These are phyloP conservation scores for Aspergillus ruber DNA, from an alignment of 2,329 filamentous ascomycete species.

Conservation along the genomic window DNA sequence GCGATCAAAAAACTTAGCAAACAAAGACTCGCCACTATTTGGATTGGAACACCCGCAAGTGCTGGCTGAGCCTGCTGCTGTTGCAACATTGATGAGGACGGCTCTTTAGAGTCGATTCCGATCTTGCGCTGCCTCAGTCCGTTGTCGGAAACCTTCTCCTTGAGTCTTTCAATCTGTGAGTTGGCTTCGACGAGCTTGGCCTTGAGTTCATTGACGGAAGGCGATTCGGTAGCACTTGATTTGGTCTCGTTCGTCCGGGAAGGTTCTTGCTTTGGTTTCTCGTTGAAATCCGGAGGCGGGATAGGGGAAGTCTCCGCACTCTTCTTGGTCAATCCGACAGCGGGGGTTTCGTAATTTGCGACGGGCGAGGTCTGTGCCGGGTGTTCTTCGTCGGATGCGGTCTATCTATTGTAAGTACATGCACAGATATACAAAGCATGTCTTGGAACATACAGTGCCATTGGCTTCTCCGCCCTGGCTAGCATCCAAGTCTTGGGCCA, in stretches of 20 bases:
- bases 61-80: conserved; percentile 51
- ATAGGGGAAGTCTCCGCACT: conserved; percentile 27
- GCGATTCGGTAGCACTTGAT: conserved; percentile 44
- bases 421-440: not conserved
- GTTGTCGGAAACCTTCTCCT: conserved; percentile 57
- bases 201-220: conserved; percentile 58
- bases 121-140: conserved; percentile 75
- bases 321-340: conserved; percentile 39
- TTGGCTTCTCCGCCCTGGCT: conserved; percentile 23
- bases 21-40: conserved; percentile 76
- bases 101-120: conserved; percentile 49
- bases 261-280: conserved; percentile 32
- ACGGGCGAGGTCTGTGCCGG: conserved; percentile 53
- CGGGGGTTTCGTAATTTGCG: conserved; percentile 42
- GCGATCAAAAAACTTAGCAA: conserved; percentile 87
- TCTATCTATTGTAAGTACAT: conserved; percentile 13
- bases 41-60: conserved; percentile 72
- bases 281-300: conserved; percentile 29
- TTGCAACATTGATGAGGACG: conserved; percentile 43
- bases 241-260: conserved; percentile 36
- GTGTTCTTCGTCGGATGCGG: conserved; percentile 38
- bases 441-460: conserved; percentile 26
- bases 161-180: conserved; percentile 63
- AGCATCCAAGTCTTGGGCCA: conserved; percentile 52
- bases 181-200: conserved; percentile 69